Base-by-base conservation (phyloP, 2,329 filamentous ascomycete species). In the Ceratocystis huliohia region DNA sequence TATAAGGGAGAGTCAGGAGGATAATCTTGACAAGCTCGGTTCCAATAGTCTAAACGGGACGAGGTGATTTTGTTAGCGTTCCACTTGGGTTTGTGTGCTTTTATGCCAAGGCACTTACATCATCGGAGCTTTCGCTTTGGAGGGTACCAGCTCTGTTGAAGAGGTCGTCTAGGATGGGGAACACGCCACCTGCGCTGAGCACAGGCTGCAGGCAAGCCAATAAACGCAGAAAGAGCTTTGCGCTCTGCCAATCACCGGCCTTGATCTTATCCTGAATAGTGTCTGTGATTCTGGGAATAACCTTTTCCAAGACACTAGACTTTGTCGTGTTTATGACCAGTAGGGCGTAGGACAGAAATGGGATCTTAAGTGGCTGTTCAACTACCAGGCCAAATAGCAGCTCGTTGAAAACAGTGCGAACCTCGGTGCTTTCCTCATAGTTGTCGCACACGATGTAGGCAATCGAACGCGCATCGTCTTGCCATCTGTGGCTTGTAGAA, bases 321-420 rank as follows among this genome's bases (percentile, higher is more conserved):
- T 90, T 91, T 71, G 88, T 78, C 30, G 84, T 83, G 77, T 97
- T 96, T 70, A 87, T 83, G 66, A 91, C 83, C 67, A 96, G 81
- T 56, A 95, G 82, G 15, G 93, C 86, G 22, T 89, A 90, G 8
- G 92, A 91, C 46, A 96, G 82, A 74, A 96, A 97, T 0, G 94
- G 93, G n/a, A 91, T 95, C 80, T 97, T 97, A 75, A 99, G 87
- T 0, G 94, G 94, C 77, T 99, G 94, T 77, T 99, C 94, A 45
- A 90, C 75, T 56, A 88, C 82, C 70, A 97, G 81, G 75, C 93
- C 89, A 67, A 92, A 78, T 6, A 86, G 80, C 37, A 96, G 81
- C 67, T 87, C 84, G 70, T 89, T 79, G 74, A 96, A 95, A 63
- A 81, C 84, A 41, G 80, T 82, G 70, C 86, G 86, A 65, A 96